Conservation (phyloP, 2,329 filamentous ascomycete species). For the Verticillium albo-atrum region DNA sequence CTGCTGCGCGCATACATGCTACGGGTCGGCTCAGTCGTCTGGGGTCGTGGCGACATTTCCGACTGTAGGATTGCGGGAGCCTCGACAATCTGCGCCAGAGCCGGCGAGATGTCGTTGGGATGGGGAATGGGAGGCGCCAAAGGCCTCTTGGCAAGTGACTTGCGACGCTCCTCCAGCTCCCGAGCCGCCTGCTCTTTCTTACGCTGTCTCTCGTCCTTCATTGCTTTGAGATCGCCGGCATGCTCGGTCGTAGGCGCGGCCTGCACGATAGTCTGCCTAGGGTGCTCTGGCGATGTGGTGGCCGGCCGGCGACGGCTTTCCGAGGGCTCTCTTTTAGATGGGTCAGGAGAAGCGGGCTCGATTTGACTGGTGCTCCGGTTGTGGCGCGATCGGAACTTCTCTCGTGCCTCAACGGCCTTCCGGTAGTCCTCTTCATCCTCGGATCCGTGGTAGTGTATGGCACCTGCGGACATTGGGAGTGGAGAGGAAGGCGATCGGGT, state of each 20-base stretch:
- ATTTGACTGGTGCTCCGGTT: constrained; percentile 45
- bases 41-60: constrained; percentile 46
- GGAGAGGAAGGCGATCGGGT: constrained; percentile 76
- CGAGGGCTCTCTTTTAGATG: constrained; percentile 29
- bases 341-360: constrained; percentile 30
- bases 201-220: constrained; percentile 56
- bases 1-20: constrained; percentile 43
- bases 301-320: constrained; percentile 31
- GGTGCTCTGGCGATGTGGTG: constrained; percentile 22
- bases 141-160: constrained; percentile 76
- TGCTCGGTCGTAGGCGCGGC: constrained; percentile 30
- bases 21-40: constrained; percentile 59
- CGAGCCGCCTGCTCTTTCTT: constrained; percentile 74
- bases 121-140: constrained; percentile 77
- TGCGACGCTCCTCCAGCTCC: constrained; percentile 82
- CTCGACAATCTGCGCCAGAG: constrained; percentile 31
- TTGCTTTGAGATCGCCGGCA: constrained; percentile 48
- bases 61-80: constrained; percentile 14
- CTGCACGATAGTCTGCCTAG: constrained; percentile 2
- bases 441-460: constrained; percentile 48
- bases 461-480: constrained; percentile 64
- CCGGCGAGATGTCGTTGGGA: constrained; percentile 52
- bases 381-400: constrained; percentile 52
- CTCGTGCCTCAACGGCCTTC: constrained; percentile 47
- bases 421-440: constrained; percentile 63